These are phyloP conservation scores for Lonicera japonica DNA, from an alignment of 129 eudicot genomes.

Conservation along the genomic window DNA sequence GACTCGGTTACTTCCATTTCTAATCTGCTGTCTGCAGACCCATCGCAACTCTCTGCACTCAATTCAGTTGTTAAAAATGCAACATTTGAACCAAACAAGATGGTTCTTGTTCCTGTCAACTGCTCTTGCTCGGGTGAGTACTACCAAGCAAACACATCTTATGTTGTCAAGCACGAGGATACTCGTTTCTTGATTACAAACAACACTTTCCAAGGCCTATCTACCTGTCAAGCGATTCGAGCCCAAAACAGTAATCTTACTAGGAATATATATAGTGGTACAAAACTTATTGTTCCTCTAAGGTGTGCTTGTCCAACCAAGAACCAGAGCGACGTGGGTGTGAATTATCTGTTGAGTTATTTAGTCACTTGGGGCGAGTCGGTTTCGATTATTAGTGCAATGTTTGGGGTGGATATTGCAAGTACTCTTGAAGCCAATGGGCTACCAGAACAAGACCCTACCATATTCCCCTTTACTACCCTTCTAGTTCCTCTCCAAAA, in stretches of 20 bases:
- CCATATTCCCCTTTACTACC: slow-evolving; percentile 58
- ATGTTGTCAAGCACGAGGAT: slow-evolving; percentile 22
- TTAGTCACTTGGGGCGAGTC: slow-evolving; percentile 34
- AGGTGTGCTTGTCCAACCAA: slow-evolving; percentile 87
- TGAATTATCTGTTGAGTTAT: slow-evolving; percentile 49
- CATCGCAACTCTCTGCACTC: slow-evolving; percentile 52
- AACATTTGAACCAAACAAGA: slow-evolving; percentile 29
- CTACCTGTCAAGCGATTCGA: slow-evolving; percentile 71
- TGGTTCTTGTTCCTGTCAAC: slow-evolving; percentile 70
- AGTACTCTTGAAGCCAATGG: slow-evolving; percentile 55
- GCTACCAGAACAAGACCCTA: slow-evolving; percentile 32
- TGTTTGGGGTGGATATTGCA: slow-evolving; percentile 38
- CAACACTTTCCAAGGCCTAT: slow-evolving; percentile 55
- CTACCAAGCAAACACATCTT: slow-evolving; percentile 59
- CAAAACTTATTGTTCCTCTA: slow-evolving; percentile 48
- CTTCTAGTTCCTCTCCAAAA: slow-evolving; percentile 55
- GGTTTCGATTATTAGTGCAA: slow-evolving; percentile 36
- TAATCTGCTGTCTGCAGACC: slow-evolving; percentile 39
- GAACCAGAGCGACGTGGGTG: slow-evolving; percentile 48
- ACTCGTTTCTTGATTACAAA: slow-evolving; percentile 42
- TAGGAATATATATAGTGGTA: slow-evolving; percentile 22
- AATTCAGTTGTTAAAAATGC: slow-evolving; percentile 33
- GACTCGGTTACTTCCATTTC: slow-evolving; percentile 61
- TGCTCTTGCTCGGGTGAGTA: slow-evolving; percentile 83
- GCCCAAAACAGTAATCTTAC: slow-evolving; percentile 30